Evolutionary conservation across 805 yeast genomes (phyloP), one percentile per base, ranked within the genome.

Genomic region (Tetrapisispora fleetii): DNA sequence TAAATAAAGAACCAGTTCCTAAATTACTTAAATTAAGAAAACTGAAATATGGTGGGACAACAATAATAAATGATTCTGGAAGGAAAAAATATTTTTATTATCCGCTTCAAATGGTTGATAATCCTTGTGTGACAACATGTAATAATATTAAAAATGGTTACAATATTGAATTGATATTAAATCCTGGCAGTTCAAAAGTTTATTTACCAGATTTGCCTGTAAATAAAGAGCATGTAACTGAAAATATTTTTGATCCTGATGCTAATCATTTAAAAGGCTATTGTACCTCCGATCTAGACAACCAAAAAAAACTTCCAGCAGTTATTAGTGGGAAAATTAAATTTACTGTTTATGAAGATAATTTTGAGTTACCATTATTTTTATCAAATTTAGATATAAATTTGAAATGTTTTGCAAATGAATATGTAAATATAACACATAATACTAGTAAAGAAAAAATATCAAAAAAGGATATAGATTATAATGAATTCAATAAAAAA

Each of bases 31-130:
- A 50, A 32, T 45, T 56, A 17, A 52, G 47, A 27, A 45, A 49
- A 24, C 43, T 56, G 40, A 53, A 53, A 48, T 49, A 54, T 35
- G 52, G 52, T 28, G 58, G 59, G n/a, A 56, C 59, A 7, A 54
- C 56, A 17, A 48, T 56, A n/a, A 48, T 48, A 37, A 54, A 54
- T 36, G 57, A 55, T 36, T 28, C 52, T 7, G 54, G 52, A 7
- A 46, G 51, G 10, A 50, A 37, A 32, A 53, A 54, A 18, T 56
- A 54, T 35, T 49, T 49, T 24, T 56, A 56, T 43, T 45, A 53
- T 41, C 57, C 59, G 16, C 21, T 50, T 21, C 52, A 52, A 38
- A 40, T 37, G 14, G 41, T 51, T 18, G 43, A 42, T 14, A 56
- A 56, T 32, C 59, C 59, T 8, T 54, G 47, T 37, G 50, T 42